phyloP scores from a whole-genome alignment of 768 basidiomycete genomes.

The Pisolithus orientalis region DNA sequence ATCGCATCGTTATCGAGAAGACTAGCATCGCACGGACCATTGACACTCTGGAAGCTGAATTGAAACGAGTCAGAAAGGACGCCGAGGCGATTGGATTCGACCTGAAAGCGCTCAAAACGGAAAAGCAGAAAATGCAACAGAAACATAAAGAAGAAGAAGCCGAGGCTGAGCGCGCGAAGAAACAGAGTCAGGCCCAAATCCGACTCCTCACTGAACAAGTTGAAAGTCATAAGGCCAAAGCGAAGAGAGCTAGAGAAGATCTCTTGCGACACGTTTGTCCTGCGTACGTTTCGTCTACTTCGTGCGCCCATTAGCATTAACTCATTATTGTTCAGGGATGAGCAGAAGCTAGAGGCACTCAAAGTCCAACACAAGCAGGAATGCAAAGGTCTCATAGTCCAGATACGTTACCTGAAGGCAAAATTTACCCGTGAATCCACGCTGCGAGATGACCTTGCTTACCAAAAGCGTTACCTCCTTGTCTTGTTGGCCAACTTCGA shows the following conservation, averaged over 20 bases:
- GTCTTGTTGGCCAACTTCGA: slow-evolving; percentile 65
- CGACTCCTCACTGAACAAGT: slow-evolving; percentile 62
- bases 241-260: slow-evolving; percentile 38
- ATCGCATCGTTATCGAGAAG: slow-evolving; percentile 55
- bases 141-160: slow-evolving; percentile 49
- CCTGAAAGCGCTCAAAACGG: slow-evolving; percentile 55
- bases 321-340: slow-evolving; percentile 35
- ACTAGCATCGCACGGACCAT: slow-evolving; percentile 61
- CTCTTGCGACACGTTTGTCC: slow-evolving; percentile 53
- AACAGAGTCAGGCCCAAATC: slow-evolving; percentile 62
- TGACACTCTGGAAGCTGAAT: slow-evolving; percentile 63
- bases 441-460: slow-evolving; percentile 67
- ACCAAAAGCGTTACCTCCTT: slow-evolving; percentile 88
- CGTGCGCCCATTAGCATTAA: slow-evolving; percentile 1
- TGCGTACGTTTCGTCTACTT: slow-evolving; percentile 36
- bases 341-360: slow-evolving; percentile 45
- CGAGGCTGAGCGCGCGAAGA: slow-evolving; percentile 56
- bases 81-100: slow-evolving; percentile 77
- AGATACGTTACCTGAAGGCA: slow-evolving; percentile 88
- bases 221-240: slow-evolving; percentile 41
- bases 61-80: slow-evolving; percentile 67
- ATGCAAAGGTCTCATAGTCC: slow-evolving; percentile 84
- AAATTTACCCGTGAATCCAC: slow-evolving; percentile 82
- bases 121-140: slow-evolving; percentile 59
- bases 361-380: slow-evolving; percentile 74